Conservation (phyloP, 2,329 filamentous ascomycete genomes). For the Talaromyces sp. region DNA sequence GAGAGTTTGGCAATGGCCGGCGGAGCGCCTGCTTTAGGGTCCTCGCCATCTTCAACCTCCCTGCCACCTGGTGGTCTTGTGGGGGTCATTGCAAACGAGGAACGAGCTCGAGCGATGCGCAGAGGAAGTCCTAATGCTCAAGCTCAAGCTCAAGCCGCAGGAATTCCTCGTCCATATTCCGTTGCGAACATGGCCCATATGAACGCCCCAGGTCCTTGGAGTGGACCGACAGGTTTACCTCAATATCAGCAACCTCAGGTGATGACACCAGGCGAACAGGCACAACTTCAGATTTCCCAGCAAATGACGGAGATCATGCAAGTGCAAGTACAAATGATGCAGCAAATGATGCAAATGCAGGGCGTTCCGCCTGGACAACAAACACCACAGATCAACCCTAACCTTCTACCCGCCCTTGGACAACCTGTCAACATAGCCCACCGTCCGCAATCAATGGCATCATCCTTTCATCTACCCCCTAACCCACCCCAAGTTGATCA, state of each 20-base stretch:
- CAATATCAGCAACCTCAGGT: slow-evolving; percentile 23
- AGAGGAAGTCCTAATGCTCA: slow-evolving; percentile 73
- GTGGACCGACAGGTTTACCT: slow-evolving; percentile 14
- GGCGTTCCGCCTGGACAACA: slow-evolving; percentile 36
- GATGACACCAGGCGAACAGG: slow-evolving; percentile 63
- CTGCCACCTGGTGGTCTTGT: slow-evolving; percentile 73
- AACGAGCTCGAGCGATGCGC: slow-evolving; percentile 72
- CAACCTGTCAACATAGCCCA: slow-evolving; percentile 28
- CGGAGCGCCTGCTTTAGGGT: slow-evolving; percentile 47
- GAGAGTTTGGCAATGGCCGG: slow-evolving; percentile 71
- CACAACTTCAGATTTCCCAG: slow-evolving; percentile 74
- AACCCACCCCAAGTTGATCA: slow-evolving; percentile 39
- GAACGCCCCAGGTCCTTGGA: slow-evolving; percentile 19
- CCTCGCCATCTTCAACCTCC: slow-evolving; percentile 31
- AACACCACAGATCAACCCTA: slow-evolving; percentile 29
- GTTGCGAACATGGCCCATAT: slow-evolving; percentile 31
- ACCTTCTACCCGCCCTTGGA: slow-evolving; percentile 26
- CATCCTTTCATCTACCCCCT: slow-evolving; percentile 25
- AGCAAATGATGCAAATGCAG: slow-evolving; percentile 65
- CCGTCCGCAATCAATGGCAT: slow-evolving; percentile 51
- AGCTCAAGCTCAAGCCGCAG: slow-evolving; percentile 44
- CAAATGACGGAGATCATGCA: slow-evolving; percentile 87
- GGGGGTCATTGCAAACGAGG: slow-evolving; percentile 82
- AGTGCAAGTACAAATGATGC: slow-evolving; percentile 94
- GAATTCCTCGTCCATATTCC: slow-evolving; percentile 38